Evolutionary conservation across 2,329 filamentous ascomycete genomes (phyloP).

Genomic region (Cercospora sp.): DNA sequence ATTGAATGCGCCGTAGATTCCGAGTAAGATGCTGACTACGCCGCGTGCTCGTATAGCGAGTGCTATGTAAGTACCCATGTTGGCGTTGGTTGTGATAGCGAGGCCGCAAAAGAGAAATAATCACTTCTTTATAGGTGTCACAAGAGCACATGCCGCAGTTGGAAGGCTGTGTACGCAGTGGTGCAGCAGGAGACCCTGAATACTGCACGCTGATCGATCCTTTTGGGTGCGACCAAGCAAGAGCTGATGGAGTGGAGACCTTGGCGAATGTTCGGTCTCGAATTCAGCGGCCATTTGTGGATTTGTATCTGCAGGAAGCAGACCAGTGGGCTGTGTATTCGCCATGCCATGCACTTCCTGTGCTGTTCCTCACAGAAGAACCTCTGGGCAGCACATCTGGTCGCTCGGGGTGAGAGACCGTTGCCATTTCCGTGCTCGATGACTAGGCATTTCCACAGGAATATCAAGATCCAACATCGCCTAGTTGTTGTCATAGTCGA

Average conservation of each 20-base stretch:
- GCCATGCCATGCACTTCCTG: background rate
- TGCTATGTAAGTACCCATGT: background rate
- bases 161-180: background rate
- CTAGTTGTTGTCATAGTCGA: background rate
- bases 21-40: background rate
- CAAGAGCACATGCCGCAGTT: background rate
- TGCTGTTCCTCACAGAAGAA: background rate
- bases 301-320: background rate
- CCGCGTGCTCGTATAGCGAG: background rate
- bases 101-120: background rate
- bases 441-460: too few species aligned
- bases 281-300: background rate
- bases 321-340: background rate
- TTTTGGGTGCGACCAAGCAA: background rate
- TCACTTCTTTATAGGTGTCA: background rate
- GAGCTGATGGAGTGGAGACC: background rate
- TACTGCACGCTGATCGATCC: background rate
- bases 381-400: background rate
- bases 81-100: background rate
- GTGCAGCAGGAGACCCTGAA: background rate
- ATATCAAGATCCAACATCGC: background rate
- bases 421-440: too few species aligned
- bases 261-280: background rate
- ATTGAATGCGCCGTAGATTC: background rate
- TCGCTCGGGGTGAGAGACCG: background rate